Evolutionary conservation across 176 grass and related monocot species (phyloP).

Genomic region (Eragrostis curvula): DNA sequence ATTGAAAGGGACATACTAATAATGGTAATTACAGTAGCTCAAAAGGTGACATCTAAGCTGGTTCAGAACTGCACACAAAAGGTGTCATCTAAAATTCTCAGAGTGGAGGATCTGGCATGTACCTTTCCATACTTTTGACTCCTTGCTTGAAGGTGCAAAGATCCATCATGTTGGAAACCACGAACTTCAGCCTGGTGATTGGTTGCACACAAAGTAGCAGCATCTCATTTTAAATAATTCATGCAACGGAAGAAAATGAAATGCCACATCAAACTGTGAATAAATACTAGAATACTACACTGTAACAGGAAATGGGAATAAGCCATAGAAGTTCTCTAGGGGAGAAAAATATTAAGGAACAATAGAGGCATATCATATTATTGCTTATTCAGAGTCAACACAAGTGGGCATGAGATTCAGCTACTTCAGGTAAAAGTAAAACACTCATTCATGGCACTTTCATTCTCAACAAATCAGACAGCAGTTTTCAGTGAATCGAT

Average conservation of each 20-base stretch:
- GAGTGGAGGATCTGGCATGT: conserved; percentile 14
- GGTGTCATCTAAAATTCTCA: background rate
- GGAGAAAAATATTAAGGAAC: conserved; percentile 1
- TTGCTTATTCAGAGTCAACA: background rate
- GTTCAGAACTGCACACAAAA: background rate
- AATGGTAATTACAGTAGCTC: background rate
- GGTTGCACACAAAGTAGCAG: conserved; percentile 28
- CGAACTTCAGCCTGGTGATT: conserved; percentile 87
- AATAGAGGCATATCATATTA: background rate
- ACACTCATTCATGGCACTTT: background rate
- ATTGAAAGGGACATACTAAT: conserved; percentile 13
- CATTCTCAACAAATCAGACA: background rate
- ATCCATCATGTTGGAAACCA: conserved; percentile 94
- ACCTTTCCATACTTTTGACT: conserved; percentile 99
- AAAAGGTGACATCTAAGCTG: background rate
- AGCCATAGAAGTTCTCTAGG: background rate
- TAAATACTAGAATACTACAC: background rate
- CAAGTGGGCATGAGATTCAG: background rate
- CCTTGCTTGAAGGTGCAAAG: conserved; percentile 93
- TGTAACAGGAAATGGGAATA: background rate
- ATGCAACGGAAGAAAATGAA: background rate
- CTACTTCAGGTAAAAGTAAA: background rate
- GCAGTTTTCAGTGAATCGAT: background rate
- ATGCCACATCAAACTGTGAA: background rate
- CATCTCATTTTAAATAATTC: conserved; percentile 14